A percentile compares a stretch with the other conserved stretches of the same genome.
phyloP scores from a whole-genome alignment of 805 yeast genomes.

The Pichia rugopelliculosa region DNA sequence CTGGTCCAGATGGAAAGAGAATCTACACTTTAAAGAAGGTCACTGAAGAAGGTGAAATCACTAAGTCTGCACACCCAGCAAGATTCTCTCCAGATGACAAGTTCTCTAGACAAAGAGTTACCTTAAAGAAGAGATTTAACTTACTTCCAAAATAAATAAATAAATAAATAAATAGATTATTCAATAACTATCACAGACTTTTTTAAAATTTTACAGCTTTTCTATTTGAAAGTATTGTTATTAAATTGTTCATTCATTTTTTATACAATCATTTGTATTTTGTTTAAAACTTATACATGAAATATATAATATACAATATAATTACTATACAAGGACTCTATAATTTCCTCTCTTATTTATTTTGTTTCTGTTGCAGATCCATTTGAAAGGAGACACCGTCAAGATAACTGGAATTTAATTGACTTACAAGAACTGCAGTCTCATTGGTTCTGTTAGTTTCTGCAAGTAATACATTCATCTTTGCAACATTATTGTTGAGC shows the following conservation, averaged over 20 bases:
- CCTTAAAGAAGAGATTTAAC: constrained; percentile 89
- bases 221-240: not conserved
- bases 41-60: constrained; percentile 84
- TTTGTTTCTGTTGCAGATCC: constrained; percentile 2
- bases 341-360: not conserved
- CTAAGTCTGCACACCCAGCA: constrained; percentile 99
- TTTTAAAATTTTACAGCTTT: not conserved
- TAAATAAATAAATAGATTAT: constrained; percentile 32
- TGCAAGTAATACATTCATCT: constrained; percentile 53
- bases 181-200: not conserved
- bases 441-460: constrained; percentile 59
- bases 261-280: not conserved
- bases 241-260: not conserved
- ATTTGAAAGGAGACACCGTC: constrained; percentile 7
- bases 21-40: constrained; percentile 81
- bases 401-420: constrained; percentile 29
- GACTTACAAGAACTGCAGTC: constrained; percentile 63
- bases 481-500: constrained; percentile 61
- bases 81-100: constrained; percentile 99
- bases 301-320: not conserved
- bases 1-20: constrained; percentile 93
- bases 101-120: constrained; percentile 97
- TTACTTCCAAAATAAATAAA: constrained; percentile 61
- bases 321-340: not conserved
- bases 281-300: not conserved